These are phyloP conservation scores for Wickerhamomyces alni DNA, from an alignment of 805 yeast species.

Conservation along the genomic window DNA sequence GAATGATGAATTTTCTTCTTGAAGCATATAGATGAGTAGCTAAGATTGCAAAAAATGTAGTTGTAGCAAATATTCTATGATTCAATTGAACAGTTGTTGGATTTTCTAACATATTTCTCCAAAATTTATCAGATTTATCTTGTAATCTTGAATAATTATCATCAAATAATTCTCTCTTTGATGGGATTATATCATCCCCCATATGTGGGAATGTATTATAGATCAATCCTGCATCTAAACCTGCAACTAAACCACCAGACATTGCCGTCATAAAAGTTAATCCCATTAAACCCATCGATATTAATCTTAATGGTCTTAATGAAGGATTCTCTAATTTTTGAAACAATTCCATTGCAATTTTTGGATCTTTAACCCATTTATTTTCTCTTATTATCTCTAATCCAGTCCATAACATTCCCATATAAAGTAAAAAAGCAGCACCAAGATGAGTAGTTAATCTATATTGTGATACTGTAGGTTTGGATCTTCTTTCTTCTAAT, in stretches of 20 bases:
- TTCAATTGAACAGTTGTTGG: slow-evolving; percentile 93
- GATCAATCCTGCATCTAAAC: slow-evolving; percentile 94
- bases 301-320: slow-evolving; percentile 48
- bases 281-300: slow-evolving; percentile 51
- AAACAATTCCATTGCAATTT: slow-evolving; percentile 45
- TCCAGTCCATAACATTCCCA: slow-evolving; percentile 89
- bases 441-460: slow-evolving; percentile 91
- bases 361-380: slow-evolving; percentile 62
- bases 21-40: slow-evolving; percentile 67
- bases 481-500: slow-evolving; percentile 72
- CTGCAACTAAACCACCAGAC: slow-evolving; percentile 98
- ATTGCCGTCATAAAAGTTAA: slow-evolving; percentile 85
- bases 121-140: slow-evolving; percentile 69
- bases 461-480: slow-evolving; percentile 97
- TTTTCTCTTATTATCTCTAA: slow-evolving; percentile 74
- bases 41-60: slow-evolving; percentile 68
- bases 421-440: slow-evolving; percentile 82
- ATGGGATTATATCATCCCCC: slow-evolving; percentile 83
- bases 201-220: slow-evolving; percentile 95
- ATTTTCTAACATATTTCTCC: slow-evolving; percentile 92
- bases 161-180: slow-evolving; percentile 70
- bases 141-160: slow-evolving; percentile 60
- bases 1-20: slow-evolving; percentile 50
- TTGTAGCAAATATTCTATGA: slow-evolving; percentile 79
- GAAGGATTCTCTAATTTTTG: slow-evolving; percentile 57